phyloP scores from a whole-genome alignment of 176 grass and related monocot genomes.

The Otatea glauca region DNA sequence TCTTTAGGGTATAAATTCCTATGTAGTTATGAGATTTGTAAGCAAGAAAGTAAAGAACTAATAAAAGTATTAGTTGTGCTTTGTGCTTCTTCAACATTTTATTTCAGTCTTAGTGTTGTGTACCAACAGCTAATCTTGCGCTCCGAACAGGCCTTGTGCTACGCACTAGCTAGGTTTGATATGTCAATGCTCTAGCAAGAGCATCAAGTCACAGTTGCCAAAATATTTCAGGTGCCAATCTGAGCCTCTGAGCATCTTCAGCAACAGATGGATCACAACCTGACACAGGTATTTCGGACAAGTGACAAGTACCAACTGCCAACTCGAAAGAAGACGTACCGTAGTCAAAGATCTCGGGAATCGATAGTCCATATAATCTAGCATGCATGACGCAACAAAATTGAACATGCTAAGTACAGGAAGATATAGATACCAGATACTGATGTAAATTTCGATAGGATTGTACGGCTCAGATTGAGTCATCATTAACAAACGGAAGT shows the following conservation, averaged over 20 bases:
- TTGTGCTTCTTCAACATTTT: too few species aligned
- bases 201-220: neutral
- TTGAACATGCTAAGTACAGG: neutral
- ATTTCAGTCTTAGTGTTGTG: too few species aligned
- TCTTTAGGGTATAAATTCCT: too few species aligned
- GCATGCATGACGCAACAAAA: neutral
- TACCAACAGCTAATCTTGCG: neutral
- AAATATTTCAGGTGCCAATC: conserved; percentile 3
- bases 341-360: neutral
- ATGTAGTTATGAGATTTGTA: too few species aligned
- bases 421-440: neutral
- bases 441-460: conserved; percentile 12
- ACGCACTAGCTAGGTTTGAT: neutral
- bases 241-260: neutral
- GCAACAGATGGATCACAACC: neutral
- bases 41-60: too few species aligned
- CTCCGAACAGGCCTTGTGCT: neutral
- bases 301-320: neutral
- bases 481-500: neutral
- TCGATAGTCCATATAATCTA: neutral
- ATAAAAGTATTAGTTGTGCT: too few species aligned
- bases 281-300: neutral
- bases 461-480: conserved; percentile 7
- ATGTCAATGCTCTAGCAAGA: neutral
- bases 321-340: neutral